phyloP scores from a whole-genome alignment of 2,329 filamentous ascomycete genomes.

The Penicillium rolfsii region DNA sequence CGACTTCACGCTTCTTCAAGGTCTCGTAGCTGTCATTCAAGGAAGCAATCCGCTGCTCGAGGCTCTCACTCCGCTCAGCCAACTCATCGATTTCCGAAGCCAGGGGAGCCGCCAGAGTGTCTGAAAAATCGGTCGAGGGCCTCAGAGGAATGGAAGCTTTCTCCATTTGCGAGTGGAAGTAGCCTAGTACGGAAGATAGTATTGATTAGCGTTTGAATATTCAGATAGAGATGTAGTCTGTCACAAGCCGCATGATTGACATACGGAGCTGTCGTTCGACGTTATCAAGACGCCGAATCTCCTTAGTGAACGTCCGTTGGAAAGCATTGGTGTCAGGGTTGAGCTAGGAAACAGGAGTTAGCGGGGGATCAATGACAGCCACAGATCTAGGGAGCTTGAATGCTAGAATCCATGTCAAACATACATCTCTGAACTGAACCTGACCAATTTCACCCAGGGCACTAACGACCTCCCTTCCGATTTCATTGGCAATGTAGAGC shows the following conservation, averaged over 20 bases:
- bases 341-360: constrained; percentile 61
- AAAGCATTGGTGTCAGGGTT: constrained; percentile 93
- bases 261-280: constrained; percentile 94
- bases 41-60: constrained; percentile 88
- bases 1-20: constrained; percentile 94
- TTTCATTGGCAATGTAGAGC: constrained; percentile 99
- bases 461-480: constrained; percentile 95
- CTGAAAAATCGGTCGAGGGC: constrained; percentile 87
- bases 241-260: constrained; percentile 41
- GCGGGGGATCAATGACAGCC: constrained; percentile 10
- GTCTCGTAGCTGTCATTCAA: constrained; percentile 99
- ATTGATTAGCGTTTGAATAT: constrained; percentile 3
- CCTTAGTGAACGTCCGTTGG: constrained; percentile 95
- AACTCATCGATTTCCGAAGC: constrained; percentile 97
- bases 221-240: constrained; percentile 6
- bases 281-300: constrained; percentile 96
- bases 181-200: constrained; percentile 59
- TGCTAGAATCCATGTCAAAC: constrained; percentile 61
- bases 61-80: constrained; percentile 84
- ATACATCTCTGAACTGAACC: constrained; percentile 96
- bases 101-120: constrained; percentile 82
- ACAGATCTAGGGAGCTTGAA: constrained; percentile 14
- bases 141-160: constrained; percentile 84
- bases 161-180: constrained; percentile 95
- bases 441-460: constrained; percentile 93